Base-by-base conservation (phyloP, 805 yeast species). In the Ogataea zsoltii region DNA sequence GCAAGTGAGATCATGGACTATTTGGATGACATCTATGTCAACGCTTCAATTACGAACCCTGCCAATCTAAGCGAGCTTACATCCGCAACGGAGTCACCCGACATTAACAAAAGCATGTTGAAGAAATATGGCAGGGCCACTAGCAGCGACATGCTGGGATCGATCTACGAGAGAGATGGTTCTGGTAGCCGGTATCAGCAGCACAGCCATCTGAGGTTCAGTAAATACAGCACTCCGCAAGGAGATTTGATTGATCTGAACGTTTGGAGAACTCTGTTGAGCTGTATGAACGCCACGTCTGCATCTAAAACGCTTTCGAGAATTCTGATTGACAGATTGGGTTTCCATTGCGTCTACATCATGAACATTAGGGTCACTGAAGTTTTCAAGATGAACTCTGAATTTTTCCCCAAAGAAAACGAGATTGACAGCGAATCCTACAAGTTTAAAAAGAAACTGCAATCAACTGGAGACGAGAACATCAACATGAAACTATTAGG, bases 111-210 rank as follows among this genome's bases (percentile, higher is more conserved):
- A 19, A 42, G 37, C 32, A 46, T 56, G 42, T 46, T 66, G n/a
- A 70, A 65, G 44, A 65, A 70, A 30, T 68, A 76, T 44, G 87
- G 86, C 0, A 69, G 86, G 61, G 84, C 86, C 5, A 81, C 86
- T 1, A 67, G 79, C 45, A 41, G 62, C 58, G 66, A 52, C 49
- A 21, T 51, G 53, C 10, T 40, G 28, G 50, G 56, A n/a, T 68
- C 79, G 2, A 74, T 79, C 1, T 80, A 77, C 59, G 87, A 81
- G 52, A 75, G 74, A 48, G 86, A 82, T 62, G 85, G 85, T 0
- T 77, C 85, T 5, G 87, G 86, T 13, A 74, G 75, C 13, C 76
- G 82, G n/a, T 82, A 80, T 53, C 67, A 71, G 3, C 82, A 71
- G 44, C 76, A 76, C 51, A 67, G 68, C 38, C 72, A 67, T 45